A percentile compares a stretch with the other conserved stretches of the same genome.
Conservation (phyloP, 352 stramenopile species). For the Phytophthora chlamydospora region DNA sequence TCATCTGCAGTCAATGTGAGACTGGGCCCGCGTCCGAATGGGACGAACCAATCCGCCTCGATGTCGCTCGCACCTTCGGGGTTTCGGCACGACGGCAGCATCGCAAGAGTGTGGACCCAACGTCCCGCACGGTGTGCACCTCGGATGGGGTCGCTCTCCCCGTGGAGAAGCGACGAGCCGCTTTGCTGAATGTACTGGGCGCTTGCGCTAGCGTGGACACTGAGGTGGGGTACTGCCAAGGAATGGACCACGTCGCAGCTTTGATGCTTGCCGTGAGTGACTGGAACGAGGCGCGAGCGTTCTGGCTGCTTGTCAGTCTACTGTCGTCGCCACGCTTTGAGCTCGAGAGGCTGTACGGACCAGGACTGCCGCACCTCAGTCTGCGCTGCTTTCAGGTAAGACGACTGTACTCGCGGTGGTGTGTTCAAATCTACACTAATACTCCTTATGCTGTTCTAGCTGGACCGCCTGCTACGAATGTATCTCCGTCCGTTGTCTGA, state of each 20-base stretch:
- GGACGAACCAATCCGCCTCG: conserved; percentile 71
- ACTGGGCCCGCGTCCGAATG: conserved; percentile 25
- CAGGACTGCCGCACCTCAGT: conserved; percentile 60
- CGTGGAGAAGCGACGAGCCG: conserved; percentile 40
- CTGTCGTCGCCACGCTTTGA: conserved; percentile 60
- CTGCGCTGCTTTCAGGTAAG: conserved; percentile 73
- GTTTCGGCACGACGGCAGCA: conserved; percentile 55
- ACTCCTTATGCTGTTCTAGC: conserved; percentile 25
- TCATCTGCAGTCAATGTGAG: conserved; percentile 57
- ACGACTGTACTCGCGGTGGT: neutral
- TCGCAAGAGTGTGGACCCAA: conserved; percentile 26
- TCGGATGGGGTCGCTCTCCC: conserved; percentile 23
- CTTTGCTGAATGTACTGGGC: conserved; percentile 65
- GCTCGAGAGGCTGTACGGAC: conserved; percentile 65
- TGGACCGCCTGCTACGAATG: conserved; percentile 53
- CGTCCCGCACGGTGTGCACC: conserved; percentile 15
- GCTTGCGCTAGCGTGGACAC: conserved; percentile 72
- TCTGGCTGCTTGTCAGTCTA: conserved; percentile 73
- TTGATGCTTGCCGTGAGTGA: conserved; percentile 67
- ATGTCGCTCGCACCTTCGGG: conserved; percentile 76
- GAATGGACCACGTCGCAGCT: conserved; percentile 74
- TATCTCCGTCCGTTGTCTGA: conserved; percentile 48
- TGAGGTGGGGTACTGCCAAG: conserved; percentile 78
- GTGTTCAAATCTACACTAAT: neutral
- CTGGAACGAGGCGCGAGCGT: conserved; percentile 70